These are phyloP conservation scores for Linum trigynum DNA, from an alignment of 345 rosid genomes.

Conservation along the genomic window DNA sequence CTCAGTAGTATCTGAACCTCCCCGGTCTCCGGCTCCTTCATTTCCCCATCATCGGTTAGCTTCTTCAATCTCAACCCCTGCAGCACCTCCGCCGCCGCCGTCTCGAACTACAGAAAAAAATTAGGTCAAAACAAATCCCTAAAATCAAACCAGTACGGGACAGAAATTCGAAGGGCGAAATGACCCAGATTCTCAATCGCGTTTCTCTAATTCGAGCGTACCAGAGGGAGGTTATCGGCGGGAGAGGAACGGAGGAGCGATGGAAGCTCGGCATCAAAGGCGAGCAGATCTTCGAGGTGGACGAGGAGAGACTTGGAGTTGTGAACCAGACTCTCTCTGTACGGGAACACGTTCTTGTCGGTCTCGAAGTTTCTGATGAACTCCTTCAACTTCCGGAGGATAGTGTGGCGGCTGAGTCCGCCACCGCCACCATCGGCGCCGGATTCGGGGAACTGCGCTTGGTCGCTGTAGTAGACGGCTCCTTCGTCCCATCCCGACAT, in stretches of 20 bases:
- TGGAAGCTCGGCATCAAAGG: constrained; percentile 78
- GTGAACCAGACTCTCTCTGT: constrained; percentile 72
- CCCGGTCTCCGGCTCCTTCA: constrained; percentile 55
- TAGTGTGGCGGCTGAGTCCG: constrained; percentile 56
- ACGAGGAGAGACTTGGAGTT: constrained; percentile 60
- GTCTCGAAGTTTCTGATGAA: constrained; percentile 75
- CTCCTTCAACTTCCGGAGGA: constrained; percentile 73
- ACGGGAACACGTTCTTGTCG: constrained; percentile 63
- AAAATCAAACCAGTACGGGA: not conserved
- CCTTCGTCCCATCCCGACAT: constrained; percentile 98
- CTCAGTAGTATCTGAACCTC: constrained; percentile 78
- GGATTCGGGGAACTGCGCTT: constrained; percentile 72
- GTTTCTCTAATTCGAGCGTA: constrained; percentile 6
- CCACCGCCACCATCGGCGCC: constrained; percentile 28
- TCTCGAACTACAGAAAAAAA: constrained; percentile 50
- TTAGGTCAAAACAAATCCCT: not conserved
- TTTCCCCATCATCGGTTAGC: constrained; percentile 63
- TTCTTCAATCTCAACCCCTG: constrained; percentile 69
- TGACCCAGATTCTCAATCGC: not conserved
- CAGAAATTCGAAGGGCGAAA: not conserved
- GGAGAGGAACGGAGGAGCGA: constrained; percentile 72
- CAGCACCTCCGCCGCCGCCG: constrained; percentile 81
- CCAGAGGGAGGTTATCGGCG: constrained; percentile 71
- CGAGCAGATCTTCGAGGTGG: constrained; percentile 69
- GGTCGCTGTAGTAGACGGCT: constrained; percentile 83